A percentile compares a stretch with the other conserved stretches of the same genome.
These are phyloP conservation scores for Pelargonium australe DNA, from an alignment of 441 rosid genomes.

Conservation along the genomic window DNA sequence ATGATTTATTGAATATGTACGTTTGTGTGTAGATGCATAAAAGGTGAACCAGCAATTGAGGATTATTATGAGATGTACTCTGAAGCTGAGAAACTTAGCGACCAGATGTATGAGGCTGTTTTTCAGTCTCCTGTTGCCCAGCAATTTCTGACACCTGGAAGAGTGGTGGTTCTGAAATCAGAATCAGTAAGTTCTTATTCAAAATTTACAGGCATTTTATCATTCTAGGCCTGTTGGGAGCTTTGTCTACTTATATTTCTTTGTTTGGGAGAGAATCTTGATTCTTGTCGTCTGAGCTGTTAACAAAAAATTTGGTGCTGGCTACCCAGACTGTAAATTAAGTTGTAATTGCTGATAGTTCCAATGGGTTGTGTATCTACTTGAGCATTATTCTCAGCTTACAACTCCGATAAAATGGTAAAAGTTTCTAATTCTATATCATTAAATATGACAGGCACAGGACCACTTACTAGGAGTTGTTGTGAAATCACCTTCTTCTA, in stretches of 20 bases:
- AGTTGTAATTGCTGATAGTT: constrained; percentile 3
- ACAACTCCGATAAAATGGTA: neutral
- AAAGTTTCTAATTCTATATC: constrained; percentile 18
- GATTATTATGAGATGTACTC: constrained; percentile 71
- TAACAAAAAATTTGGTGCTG: neutral
- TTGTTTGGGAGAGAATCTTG: neutral
- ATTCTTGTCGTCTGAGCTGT: neutral
- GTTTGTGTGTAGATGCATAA: constrained; percentile 62
- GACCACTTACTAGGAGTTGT: constrained; percentile 88
- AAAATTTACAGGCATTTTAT: neutral
- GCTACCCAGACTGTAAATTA: constrained; percentile 10
- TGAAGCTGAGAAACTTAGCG: constrained; percentile 48
- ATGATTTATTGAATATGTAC: constrained; percentile 14
- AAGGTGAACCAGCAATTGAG: constrained; percentile 90
- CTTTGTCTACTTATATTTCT: neutral
- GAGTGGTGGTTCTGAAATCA: constrained; percentile 85
- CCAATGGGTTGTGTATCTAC: neutral
- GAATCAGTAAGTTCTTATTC: constrained; percentile 45
- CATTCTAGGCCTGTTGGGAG: neutral
- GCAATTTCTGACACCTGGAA: constrained; percentile 52
- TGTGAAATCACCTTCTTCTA: constrained; percentile 46
- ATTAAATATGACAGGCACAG: constrained; percentile 45
- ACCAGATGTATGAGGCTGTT: constrained; percentile 55
- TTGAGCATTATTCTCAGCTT: neutral
- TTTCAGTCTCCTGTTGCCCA: constrained; percentile 52